Base-by-base conservation (phyloP, 331 rosid genomes). In the Stylosanthes scabra region DNA sequence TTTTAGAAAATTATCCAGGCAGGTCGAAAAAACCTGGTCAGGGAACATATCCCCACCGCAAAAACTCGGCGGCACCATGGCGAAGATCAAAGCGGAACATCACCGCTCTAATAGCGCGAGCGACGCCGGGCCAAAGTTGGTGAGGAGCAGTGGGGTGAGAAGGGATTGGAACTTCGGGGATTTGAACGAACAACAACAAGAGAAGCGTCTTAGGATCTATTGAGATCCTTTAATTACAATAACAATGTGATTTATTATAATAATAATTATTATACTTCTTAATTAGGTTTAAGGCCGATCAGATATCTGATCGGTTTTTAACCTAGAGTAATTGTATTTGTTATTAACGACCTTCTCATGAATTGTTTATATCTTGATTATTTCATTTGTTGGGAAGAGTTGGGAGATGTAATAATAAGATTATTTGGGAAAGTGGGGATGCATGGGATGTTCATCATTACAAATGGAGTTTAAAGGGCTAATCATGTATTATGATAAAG, bases 131-230 rank as follows among this genome's bases (percentile, higher is more conserved):
- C 93, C 92, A 0, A 80, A 68, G 74, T 62, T 92, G 87, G 78
- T 83, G 11, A 76, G 96, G 73, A 82, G 98, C 84, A 71, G 82
- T 3, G 98, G 91, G 8, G 71, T 85, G 89, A 90, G 98, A 80
- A 85, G 95, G 84, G 89, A 92, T 65, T 92, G 98, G 98, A 81
- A 86, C 81, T 83, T 85, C 50, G 95, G 88, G 77, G 79, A 90
- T 29, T 82, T 86, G 65, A 41, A 61, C 54, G 72, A 41, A 4
- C 44, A 71, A 27, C 31, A 71, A 27, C 34, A 39, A 8, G 81
- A 81, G 47, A 82, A 73, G 42, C 79, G 77, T 59, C 77, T 47
- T 12, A 71, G 79, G 76, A 59, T 62, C 40, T 9, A 47, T 9
- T 68, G 10, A 54, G 59, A 47, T 20, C 3, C 4, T 1, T 12